Conservation (phyloP, 257 asterid species). For the Fraxinus cuspidata region DNA sequence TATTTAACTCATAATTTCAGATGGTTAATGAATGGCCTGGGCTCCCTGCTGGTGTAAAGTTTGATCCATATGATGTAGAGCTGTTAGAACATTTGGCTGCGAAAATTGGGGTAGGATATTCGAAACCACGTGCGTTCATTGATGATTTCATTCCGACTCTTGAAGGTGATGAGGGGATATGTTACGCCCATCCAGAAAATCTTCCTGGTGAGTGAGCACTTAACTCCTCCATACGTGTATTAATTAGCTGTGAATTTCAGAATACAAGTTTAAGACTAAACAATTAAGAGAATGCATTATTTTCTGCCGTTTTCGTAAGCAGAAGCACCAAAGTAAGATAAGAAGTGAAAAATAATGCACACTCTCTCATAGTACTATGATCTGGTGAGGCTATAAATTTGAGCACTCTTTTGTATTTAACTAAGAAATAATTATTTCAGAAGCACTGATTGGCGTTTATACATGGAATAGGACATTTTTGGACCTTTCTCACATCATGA, state of each 20-base stretch:
- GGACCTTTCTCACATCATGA: too few relatives aligned
- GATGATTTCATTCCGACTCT: constrained; percentile 88
- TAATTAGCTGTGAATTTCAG: neutral
- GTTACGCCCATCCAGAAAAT: constrained; percentile 90
- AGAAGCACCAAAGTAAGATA: neutral
- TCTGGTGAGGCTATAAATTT: too few relatives aligned
- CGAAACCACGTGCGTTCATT: constrained; percentile 54
- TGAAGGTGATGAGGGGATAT: constrained; percentile 71
- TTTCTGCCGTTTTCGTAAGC: neutral
- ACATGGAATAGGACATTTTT: too few relatives aligned
- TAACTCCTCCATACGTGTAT: neutral
- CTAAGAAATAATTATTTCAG: too few relatives aligned
- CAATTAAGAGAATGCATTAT: neutral
- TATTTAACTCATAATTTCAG: constrained; percentile 34
- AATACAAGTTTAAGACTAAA: neutral
- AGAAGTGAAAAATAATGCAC: neutral
- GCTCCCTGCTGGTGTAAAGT: constrained; percentile 82
- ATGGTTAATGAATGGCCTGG: constrained; percentile 75
- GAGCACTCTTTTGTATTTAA: too few relatives aligned
- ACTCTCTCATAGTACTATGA: neutral
- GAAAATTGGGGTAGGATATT: constrained; percentile 55
- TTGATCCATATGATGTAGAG: constrained; percentile 87
- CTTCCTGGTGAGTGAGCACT: constrained; percentile 72
- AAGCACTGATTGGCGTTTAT: too few relatives aligned
- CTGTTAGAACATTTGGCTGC: constrained; percentile 80